phyloP scores from a whole-genome alignment of 768 basidiomycete genomes.

The Cyathus striatus region DNA sequence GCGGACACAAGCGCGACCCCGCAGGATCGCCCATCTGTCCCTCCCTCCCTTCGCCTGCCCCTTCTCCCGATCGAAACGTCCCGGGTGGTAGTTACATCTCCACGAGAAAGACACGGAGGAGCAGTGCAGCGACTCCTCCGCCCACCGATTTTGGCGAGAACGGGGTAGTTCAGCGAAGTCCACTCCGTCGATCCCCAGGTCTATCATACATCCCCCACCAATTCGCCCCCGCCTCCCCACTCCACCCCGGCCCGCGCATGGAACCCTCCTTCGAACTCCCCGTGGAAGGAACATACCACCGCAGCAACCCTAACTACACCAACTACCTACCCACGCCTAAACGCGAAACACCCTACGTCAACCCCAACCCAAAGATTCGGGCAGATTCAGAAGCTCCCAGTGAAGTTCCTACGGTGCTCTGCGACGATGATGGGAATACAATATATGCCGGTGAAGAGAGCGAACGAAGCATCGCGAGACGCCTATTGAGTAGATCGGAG shows the following conservation, averaged over 20 bases:
- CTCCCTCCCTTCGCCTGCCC: slow-evolving; percentile 1
- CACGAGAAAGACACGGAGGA: no score
- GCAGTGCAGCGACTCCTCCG: slow-evolving; percentile 1
- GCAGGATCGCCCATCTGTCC: slow-evolving; percentile 25
- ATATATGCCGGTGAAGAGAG: slow-evolving; percentile 10
- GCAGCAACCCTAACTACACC: slow-evolving; percentile 1
- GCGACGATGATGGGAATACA: slow-evolving; percentile 18
- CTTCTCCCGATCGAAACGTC: no score
- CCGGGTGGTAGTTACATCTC: no score
- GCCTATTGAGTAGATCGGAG: slow-evolving; percentile 2
- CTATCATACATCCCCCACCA: no score
- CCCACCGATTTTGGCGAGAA: no score
- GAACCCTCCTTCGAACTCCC: background rate
- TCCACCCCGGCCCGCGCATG: slow-evolving; percentile 5
- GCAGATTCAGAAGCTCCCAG: slow-evolving; percentile 10
- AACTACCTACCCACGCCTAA: no score
- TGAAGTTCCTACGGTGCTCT: slow-evolving; percentile 16
- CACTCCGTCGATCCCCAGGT: no score
- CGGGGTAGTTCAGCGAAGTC: no score
- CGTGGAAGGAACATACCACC: slow-evolving; percentile 1
- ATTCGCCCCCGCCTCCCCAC: background rate
- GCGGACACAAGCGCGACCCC: slow-evolving; percentile 31
- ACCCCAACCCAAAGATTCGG: slow-evolving; percentile 3
- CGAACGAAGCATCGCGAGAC: slow-evolving; percentile 4
- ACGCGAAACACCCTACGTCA: background rate